Evolutionary conservation across 1,284 basidiomycete species (phyloP), one percentile per base, ranked within the genome.

Genomic region (Grifola frondosa): DNA sequence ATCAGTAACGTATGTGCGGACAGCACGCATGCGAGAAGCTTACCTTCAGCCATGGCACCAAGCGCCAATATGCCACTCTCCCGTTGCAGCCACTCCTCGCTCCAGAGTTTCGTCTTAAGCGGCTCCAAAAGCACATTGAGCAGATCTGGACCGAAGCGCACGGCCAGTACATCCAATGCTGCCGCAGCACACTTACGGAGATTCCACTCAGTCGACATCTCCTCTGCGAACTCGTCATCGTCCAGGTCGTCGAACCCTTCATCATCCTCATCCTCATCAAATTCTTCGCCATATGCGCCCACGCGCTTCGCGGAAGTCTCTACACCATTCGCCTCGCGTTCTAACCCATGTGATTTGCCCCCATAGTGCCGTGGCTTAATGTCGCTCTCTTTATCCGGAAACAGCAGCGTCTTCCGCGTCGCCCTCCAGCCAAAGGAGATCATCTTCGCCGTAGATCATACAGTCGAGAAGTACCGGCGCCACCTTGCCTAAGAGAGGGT

Each of bases 161-260:
- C 92, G 1, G 95, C 94, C 52, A 99, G 82, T 15, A 99, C 96
- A 65, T 99, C 97, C 46, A 99, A 75, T 2, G 97, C 97, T 0
- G 97, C 97, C 0, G 97, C 97, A 2, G 93, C 93, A 64, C 97
- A 99, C 70, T 99, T 99, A 53, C 97, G 80, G 51, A 99, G 73
- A 68, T 99, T 99, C 97, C 97, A 99, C 65, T 98, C 94, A 8
- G 93, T 95, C n/a, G 90, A 86, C 71, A 91, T 90, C 60, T 98
- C 96, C 52, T 99, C 96, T 8, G 94, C 93, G 55, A 95, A 93
- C 49, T 95, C 91, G 29, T 94, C 90, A 44, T 91, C 88, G 49
- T 96, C 89, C 38, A 88, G 78, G 54, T 92, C 81, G 45, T 93
- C 87, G 47, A 93, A 87, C 16, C 87, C 84, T 8, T 94, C 89